Evolutionary conservation across 2,329 filamentous ascomycete species (phyloP).

Genomic region (Rutstroemia sydowiana): DNA sequence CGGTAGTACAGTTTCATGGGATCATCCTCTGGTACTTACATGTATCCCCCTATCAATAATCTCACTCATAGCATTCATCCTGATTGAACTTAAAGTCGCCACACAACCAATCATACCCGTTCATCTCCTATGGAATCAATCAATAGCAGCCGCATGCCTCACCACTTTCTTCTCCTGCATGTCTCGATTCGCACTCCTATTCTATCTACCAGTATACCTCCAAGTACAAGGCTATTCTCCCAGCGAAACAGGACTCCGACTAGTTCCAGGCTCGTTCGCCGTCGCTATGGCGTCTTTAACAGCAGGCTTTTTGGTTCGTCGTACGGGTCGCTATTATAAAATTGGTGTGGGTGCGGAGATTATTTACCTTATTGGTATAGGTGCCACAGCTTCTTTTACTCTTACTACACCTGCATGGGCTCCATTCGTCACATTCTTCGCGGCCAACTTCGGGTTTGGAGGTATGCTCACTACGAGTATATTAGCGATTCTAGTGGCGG

Average conservation of each 20-base stretch:
- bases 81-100: slow-evolving; percentile 45
- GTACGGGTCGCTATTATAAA: slow-evolving; percentile 62
- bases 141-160: slow-evolving; percentile 58
- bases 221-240: slow-evolving; percentile 59
- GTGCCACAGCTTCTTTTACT: slow-evolving; percentile 45
- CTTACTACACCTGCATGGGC: slow-evolving; percentile 45
- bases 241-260: slow-evolving; percentile 52
- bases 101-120: slow-evolving; percentile 49
- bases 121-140: slow-evolving; percentile 54
- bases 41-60: slow-evolving; percentile 13
- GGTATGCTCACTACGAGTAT: slow-evolving; percentile 62
- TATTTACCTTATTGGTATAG: slow-evolving; percentile 38
- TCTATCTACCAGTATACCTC: slow-evolving; percentile 69
- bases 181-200: slow-evolving; percentile 48
- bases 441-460: slow-evolving; percentile 44
- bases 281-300: slow-evolving; percentile 53
- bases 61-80: slow-evolving; percentile 46
- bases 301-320: slow-evolving; percentile 58
- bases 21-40: slow-evolving; percentile 46
- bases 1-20: slow-evolving; percentile 52
- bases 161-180: slow-evolving; percentile 65
- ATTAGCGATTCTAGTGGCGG: slow-evolving; percentile 63
- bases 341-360: slow-evolving; percentile 46
- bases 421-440: slow-evolving; percentile 46
- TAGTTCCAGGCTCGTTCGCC: slow-evolving; percentile 57